These are phyloP conservation scores for Trametes cubensis DNA, from an alignment of 768 basidiomycete species.

Conservation along the genomic window DNA sequence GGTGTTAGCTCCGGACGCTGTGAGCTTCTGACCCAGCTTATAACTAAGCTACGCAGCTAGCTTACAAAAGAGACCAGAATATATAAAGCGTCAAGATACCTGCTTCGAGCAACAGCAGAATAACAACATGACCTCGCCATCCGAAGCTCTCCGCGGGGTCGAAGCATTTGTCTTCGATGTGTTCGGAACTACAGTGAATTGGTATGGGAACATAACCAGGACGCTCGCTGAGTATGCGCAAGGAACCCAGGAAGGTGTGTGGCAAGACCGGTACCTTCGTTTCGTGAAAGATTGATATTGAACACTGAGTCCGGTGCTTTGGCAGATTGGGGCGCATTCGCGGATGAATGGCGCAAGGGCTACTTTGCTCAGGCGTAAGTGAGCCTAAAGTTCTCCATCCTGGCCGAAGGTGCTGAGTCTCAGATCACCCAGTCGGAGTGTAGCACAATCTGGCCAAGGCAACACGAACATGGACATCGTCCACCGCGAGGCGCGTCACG, in stretches of 20 bases:
- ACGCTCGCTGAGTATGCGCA: constrained; percentile 12
- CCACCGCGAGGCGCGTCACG: constrained; percentile 50
- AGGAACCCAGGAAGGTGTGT: not conserved
- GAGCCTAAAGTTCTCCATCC: constrained; percentile 28
- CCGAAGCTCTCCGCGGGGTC: constrained; percentile 16
- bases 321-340: constrained; percentile 50
- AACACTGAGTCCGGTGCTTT: not conserved
- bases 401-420: too few species aligned
- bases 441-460: constrained; percentile 50
- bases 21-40: not conserved
- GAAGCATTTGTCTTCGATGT: constrained; percentile 34
- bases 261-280: too few species aligned
- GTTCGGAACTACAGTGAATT: constrained; percentile 35
- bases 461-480: constrained; percentile 54
- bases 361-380: constrained; percentile 51
- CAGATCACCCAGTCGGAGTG: constrained; percentile 24
- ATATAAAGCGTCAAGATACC: too few species aligned
- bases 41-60: not conserved
- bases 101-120: not conserved
- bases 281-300: not conserved
- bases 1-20: too few species aligned
- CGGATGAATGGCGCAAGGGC: constrained; percentile 56
- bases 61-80: not conserved
- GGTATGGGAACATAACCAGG: constrained; percentile 27
- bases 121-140: not conserved